Conservation (phyloP, 331 rosid genomes). For the Dryas integrifolia region DNA sequence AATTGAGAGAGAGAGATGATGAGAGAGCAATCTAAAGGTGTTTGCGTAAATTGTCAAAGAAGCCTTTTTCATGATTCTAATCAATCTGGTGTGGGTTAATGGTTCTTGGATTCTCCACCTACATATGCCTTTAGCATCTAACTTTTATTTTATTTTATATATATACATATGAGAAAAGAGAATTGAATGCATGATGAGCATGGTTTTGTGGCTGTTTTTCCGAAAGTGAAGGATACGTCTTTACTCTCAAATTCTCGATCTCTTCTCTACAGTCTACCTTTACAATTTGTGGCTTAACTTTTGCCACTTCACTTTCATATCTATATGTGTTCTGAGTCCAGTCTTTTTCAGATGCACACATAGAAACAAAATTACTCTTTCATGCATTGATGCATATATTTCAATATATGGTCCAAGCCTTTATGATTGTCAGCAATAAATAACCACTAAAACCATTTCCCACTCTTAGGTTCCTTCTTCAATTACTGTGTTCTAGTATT, state of each 20-base stretch:
- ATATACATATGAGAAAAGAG: too few species aligned
- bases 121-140: not conserved
- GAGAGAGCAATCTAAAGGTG: slow-evolving; percentile 18
- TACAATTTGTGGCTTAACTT: slow-evolving; percentile 11
- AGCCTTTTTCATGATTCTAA: slow-evolving; percentile 35
- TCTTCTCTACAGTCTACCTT: not conserved
- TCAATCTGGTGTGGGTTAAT: not conserved
- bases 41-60: slow-evolving; percentile 41
- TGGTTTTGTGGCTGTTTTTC: not conserved
- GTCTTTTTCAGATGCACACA: slow-evolving; percentile 10
- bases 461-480: too few species aligned
- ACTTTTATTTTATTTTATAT: not conserved
- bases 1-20: slow-evolving; percentile 33
- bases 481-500: too few species aligned
- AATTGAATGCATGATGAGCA: not conserved
- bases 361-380: slow-evolving; percentile 27
- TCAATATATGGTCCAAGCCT: not conserved
- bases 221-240: slow-evolving; percentile 16
- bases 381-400: not conserved
- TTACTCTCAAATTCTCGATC: not conserved
- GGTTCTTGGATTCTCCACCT: slow-evolving; percentile 19
- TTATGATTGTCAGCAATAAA: not conserved
- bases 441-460: not conserved
- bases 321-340: not conserved
- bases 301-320: slow-evolving; percentile 14